phyloP scores from a whole-genome alignment of 2,329 filamentous ascomycete genomes.

The Verticillium klebahnii region DNA sequence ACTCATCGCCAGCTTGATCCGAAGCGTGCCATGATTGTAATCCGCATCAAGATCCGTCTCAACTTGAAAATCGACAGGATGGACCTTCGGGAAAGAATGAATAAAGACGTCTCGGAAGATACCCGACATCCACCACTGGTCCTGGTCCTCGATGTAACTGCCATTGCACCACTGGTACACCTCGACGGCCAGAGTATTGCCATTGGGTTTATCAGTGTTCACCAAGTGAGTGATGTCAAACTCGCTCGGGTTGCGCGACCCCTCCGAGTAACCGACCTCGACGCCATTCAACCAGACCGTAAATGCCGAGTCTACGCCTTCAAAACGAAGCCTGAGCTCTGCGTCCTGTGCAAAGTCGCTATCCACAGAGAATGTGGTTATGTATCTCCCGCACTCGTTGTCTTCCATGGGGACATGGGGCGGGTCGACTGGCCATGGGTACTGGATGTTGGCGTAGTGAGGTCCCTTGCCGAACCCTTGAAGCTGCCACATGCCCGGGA shows the following conservation, averaged over 20 bases:
- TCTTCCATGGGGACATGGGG: constrained; percentile 60
- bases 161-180: constrained; percentile 72
- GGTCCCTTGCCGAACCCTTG: constrained; percentile 58
- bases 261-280: constrained; percentile 67
- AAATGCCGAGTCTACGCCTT: constrained; percentile 70
- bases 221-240: constrained; percentile 62
- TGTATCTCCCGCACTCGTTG: constrained; percentile 60
- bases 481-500: constrained; percentile 63
- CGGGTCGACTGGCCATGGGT: constrained; percentile 62
- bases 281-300: constrained; percentile 66
- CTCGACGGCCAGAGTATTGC: constrained; percentile 58
- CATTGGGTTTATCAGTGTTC: constrained; percentile 20
- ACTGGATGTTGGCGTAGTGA: constrained; percentile 66
- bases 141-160: constrained; percentile 66
- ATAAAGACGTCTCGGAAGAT: constrained; percentile 68
- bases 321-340: constrained; percentile 60
- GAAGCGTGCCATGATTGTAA: constrained; percentile 47
- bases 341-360: constrained; percentile 17
- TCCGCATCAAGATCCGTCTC: constrained; percentile 50
- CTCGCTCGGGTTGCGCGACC: constrained; percentile 67
- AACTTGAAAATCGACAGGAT: constrained; percentile 52
- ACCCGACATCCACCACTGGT: constrained; percentile 64
- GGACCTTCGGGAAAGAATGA: constrained; percentile 51
- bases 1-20: constrained; percentile 37
- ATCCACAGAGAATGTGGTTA: constrained; percentile 46